Evolutionary conservation across 352 stramenopile species (phyloP).

Genomic region (Phytophthora megakarya): DNA sequence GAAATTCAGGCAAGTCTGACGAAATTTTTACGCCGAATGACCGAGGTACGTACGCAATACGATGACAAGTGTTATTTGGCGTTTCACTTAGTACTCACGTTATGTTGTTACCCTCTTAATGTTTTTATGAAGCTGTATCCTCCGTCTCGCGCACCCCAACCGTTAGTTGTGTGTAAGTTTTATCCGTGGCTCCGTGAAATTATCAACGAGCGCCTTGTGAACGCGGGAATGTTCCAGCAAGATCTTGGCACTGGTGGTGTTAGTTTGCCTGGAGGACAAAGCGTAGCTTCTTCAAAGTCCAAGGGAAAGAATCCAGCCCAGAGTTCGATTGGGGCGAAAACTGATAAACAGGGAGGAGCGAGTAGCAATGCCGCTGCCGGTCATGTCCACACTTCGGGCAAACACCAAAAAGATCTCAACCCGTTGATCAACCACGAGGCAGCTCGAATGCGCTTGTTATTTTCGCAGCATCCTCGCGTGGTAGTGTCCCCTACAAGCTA

Average conservation of each 20-base stretch:
- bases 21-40: slow-evolving; percentile 72
- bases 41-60: slow-evolving; percentile 51
- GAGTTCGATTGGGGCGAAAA: slow-evolving; percentile 28
- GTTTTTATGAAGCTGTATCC: slow-evolving; percentile 69
- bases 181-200: slow-evolving; percentile 90
- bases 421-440: slow-evolving; percentile 63
- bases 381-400: slow-evolving; percentile 25
- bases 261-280: slow-evolving; percentile 10
- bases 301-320: slow-evolving; percentile 47
- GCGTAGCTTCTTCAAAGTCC: slow-evolving; percentile 33
- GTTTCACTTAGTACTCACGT: slow-evolving; percentile 1
- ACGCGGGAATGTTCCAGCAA: slow-evolving; percentile 64
- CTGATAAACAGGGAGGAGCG: slow-evolving; percentile 32
- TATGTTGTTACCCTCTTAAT: not conserved
- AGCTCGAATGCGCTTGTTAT: slow-evolving; percentile 56
- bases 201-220: slow-evolving; percentile 80
- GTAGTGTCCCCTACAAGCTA: slow-evolving; percentile 52
- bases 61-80: not conserved
- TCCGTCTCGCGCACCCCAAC: slow-evolving; percentile 62
- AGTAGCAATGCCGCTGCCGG: slow-evolving; percentile 11
- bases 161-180: slow-evolving; percentile 84
- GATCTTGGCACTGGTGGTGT: slow-evolving; percentile 35
- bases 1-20: slow-evolving; percentile 80
- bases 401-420: slow-evolving; percentile 53
- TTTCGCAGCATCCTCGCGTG: slow-evolving; percentile 50